Evolutionary conservation across 805 yeast genomes (phyloP).

Genomic region (Yamadazyma sp.): DNA sequence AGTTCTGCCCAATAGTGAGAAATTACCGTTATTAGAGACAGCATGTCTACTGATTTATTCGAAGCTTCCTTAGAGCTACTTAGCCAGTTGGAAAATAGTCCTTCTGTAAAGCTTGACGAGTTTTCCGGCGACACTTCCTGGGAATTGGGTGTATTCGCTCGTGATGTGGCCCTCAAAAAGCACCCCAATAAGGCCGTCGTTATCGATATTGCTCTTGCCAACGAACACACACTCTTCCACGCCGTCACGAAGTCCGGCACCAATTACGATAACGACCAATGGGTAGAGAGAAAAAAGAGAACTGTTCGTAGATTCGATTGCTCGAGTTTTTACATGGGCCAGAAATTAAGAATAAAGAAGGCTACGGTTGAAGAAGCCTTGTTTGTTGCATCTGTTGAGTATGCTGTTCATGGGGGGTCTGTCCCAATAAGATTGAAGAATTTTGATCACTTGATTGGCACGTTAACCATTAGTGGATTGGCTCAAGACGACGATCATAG

Average conservation of each 20-base stretch:
- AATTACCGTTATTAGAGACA: too few relatives aligned
- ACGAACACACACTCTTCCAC: constrained; percentile 51
- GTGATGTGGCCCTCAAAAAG: constrained; percentile 31
- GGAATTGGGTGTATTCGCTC: constrained; percentile 44
- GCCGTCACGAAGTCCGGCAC: constrained; percentile 37
- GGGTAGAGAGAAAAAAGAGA: constrained; percentile 52
- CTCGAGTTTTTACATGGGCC: constrained; percentile 50
- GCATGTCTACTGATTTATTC: too few relatives aligned
- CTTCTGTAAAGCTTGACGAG: constrained; percentile 19
- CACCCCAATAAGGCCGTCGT: constrained; percentile 36
- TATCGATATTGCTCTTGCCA: constrained; percentile 47
- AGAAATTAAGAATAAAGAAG: constrained; percentile 35
- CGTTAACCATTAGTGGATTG: constrained; percentile 56
- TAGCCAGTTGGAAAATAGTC: constrained; percentile 21
- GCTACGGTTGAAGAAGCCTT: constrained; percentile 38
- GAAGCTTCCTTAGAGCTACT: constrained; percentile 16
- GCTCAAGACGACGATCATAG: constrained; percentile 55
- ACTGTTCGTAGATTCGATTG: constrained; percentile 48
- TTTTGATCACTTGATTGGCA: constrained; percentile 41
- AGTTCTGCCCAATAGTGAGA: too few relatives aligned
- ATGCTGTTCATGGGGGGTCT: constrained; percentile 58
- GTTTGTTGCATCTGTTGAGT: constrained; percentile 42
- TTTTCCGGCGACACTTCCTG: constrained; percentile 43
- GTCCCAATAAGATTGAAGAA: constrained; percentile 46
- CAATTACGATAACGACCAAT: constrained; percentile 50